Evolutionary conservation across 805 yeast genomes (phyloP).

Genomic region (Saccharomycopsis javanensis): DNA sequence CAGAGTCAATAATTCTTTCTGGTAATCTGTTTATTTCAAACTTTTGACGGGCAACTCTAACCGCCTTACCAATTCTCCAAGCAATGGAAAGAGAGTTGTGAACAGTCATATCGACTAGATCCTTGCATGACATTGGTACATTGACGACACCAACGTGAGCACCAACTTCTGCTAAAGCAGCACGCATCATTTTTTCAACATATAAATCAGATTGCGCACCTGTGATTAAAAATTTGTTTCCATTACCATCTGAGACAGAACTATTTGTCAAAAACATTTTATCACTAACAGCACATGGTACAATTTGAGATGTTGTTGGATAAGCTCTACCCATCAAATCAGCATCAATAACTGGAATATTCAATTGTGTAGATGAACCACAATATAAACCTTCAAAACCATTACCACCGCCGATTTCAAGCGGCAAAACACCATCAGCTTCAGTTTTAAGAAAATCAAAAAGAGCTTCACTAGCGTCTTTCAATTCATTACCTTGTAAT

Average conservation of each 20-base stretch:
- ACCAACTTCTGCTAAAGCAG: conserved; percentile 35
- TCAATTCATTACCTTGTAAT: conserved; percentile 31
- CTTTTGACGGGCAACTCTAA: conserved; percentile 29
- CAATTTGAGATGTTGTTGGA: conserved; percentile 35
- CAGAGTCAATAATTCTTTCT: conserved; percentile 29
- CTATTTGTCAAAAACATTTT: conserved; percentile 24
- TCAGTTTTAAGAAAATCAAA: conserved; percentile 24
- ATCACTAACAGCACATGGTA: conserved; percentile 25
- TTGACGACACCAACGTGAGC: conserved; percentile 31
- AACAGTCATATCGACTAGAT: conserved; percentile 26
- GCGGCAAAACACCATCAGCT: conserved; percentile 30
- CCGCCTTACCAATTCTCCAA: conserved; percentile 41
- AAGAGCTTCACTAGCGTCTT: conserved; percentile 26
- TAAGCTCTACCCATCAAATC: conserved; percentile 43
- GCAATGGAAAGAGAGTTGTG: conserved; percentile 32
- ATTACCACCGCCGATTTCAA: conserved; percentile 39
- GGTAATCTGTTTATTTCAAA: conserved; percentile 31
- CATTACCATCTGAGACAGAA: conserved; percentile 33
- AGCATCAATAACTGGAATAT: conserved; percentile 28
- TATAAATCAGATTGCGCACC: conserved; percentile 26
- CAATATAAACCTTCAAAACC: conserved; percentile 28
- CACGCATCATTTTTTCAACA: conserved; percentile 33
- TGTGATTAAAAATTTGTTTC: conserved; percentile 29
- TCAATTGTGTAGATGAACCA: conserved; percentile 23
- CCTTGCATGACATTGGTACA: conserved; percentile 27